These are phyloP conservation scores for Pichia scutulata DNA, from an alignment of 805 yeast genomes.

Conservation along the genomic window DNA sequence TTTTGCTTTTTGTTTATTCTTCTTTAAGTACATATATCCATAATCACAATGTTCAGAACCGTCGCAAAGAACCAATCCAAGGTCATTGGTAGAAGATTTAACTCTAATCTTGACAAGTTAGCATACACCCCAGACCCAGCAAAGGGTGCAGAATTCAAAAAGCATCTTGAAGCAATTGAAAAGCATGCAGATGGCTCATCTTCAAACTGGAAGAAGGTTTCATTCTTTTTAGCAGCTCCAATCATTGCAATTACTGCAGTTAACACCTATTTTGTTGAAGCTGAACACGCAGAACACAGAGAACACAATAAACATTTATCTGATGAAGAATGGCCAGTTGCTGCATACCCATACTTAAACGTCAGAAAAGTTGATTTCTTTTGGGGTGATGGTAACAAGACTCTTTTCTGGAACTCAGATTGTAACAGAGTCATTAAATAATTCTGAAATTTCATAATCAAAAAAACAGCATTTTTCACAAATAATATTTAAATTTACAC, in stretches of 20 bases:
- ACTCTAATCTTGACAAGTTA: slow-evolving; percentile 28
- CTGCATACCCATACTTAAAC: slow-evolving; percentile 80
- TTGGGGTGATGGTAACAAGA: slow-evolving; percentile 99
- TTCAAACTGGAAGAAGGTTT: slow-evolving; percentile 76
- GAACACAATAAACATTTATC: slow-evolving; percentile 62
- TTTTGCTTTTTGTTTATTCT: neutral
- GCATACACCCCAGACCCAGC: slow-evolving; percentile 45
- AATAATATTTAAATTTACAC: neutral
- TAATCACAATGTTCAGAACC: slow-evolving; percentile 37
- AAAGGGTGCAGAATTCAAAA: slow-evolving; percentile 65
- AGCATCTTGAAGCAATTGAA: slow-evolving; percentile 52
- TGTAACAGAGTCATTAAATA: slow-evolving; percentile 73
- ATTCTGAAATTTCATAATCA: neutral
- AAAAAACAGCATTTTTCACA: neutral
- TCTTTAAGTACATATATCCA: neutral
- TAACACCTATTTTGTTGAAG: slow-evolving; percentile 76
- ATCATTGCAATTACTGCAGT: slow-evolving; percentile 67
- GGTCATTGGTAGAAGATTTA: slow-evolving; percentile 28
- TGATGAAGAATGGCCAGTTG: slow-evolving; percentile 90
- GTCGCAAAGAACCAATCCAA: slow-evolving; percentile 26
- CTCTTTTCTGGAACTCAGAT: slow-evolving; percentile 91
- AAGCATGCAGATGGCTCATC: slow-evolving; percentile 79
- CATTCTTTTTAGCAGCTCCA: slow-evolving; percentile 75
- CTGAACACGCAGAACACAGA: slow-evolving; percentile 87
- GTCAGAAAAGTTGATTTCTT: slow-evolving; percentile 80